Base-by-base conservation (phyloP, 2,329 filamentous ascomycete species). In the Dendrostoma leiphaemia region DNA sequence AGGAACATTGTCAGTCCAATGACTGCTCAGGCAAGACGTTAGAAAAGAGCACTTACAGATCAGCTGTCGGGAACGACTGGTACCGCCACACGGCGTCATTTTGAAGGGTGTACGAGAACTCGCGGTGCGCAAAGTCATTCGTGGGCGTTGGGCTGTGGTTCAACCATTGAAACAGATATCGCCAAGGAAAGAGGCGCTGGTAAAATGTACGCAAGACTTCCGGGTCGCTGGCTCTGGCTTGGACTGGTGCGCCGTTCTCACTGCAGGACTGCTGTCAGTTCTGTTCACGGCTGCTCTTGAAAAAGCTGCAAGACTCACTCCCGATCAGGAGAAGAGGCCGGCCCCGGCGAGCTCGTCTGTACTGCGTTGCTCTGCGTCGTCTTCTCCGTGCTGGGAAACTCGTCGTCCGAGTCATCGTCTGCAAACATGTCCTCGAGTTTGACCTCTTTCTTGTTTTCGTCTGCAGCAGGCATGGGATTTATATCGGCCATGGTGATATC, bases 81-180 rank as follows among this genome's bases (percentile, higher is more conserved):
- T 97, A 99, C 67, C 94, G 88, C 28, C 96, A 80, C 70, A 97
- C 96, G 37, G 89, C 89, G 62, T 96, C 92, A 66, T 92, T 95
- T 56, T 88, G 86, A n/a, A 97, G 80, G 2, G 92, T 96, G 67
- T 97, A 93, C 17, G 94, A 92, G 69, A 99, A 97, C 71, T 99
- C 94, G 67, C 94, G 88, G 69, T 97, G 90, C 26, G 80, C 85
- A 74, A 97, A 97, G 71, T 97, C 92, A 61, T 86, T 87, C 4
- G 88, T 88, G 0, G 94, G 92, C 6, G 85, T 85, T 6, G 91
- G 88, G 51, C 90, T 90, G 72, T 97, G 94, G 68, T 97, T 99
- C 45, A 99, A 83, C 94, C 94, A 99, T 70, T 97, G 92, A 73
- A 97, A 99, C 19, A 97, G 84, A 58, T 90, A 88, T 56, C 92